Evolutionary conservation across 306 rosid genomes (phyloP), one percentile per base, ranked within the genome.

Genomic region (Pyrus pyrifolia): DNA sequence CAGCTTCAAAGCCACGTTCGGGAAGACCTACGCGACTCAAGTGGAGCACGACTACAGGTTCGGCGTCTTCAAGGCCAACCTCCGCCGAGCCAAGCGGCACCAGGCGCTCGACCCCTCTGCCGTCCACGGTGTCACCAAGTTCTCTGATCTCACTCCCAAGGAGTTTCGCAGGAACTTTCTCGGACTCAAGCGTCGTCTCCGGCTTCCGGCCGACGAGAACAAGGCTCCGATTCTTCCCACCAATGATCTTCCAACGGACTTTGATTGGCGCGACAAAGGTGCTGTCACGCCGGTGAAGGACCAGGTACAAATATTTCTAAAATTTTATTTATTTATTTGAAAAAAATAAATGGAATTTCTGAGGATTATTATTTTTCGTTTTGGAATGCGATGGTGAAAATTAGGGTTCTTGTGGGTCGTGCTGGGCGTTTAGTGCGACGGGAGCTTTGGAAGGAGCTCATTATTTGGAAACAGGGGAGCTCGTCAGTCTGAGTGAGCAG

Each of bases 391-490:
- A 52, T 68, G 57, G 61, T 49, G 23, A 49, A 61, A 61, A 71
- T 59, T 78, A 96, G 99, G 99, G 98, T 17, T 29, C 98, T 0
- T 91, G 99, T 68, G 99, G 99, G 58, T 96, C 98, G 38, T 92
- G 99, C 83, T 96, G 99, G 99, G 79, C 99, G 29, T 92, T 95
- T 79, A 95, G 99, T 30, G 75, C 99, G 3, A 72, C 89, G 4
- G 99, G 99, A 70, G 99, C 99, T 11, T 78, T 95, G 73, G 99
- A 95, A 82, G 99, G 99, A 78, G 90, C 99, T 75, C 86, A 92
- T 71, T 92, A 68, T 81, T 82, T 92, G 78, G 51, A 85, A 19
- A 88, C 93, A 5, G 97, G 98, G 57, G 83, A 92, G 73, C 91
- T 92, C 3, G 74, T 75, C 23, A 91, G 96, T 74, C 88, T 96